phyloP scores from a whole-genome alignment of 768 basidiomycete genomes.

The Punctularia strigosozonata region DNA sequence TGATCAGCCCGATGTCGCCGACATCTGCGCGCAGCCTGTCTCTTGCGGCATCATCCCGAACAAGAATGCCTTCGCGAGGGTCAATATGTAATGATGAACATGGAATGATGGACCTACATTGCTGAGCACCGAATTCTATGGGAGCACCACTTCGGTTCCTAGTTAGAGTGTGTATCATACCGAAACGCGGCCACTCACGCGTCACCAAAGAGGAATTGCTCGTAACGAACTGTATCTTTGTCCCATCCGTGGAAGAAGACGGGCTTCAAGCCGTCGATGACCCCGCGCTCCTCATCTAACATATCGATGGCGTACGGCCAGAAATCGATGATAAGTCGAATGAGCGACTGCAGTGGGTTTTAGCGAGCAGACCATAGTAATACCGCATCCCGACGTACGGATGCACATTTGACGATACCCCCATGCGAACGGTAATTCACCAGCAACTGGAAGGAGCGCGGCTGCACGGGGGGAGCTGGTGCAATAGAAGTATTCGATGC shows the following conservation, averaged over 20 bases:
- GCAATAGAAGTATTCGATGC: no score
- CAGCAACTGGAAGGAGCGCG: slow-evolving; percentile 40
- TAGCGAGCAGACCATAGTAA: no score
- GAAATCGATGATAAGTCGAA: slow-evolving; percentile 46
- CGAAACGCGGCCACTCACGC: slow-evolving; percentile 22
- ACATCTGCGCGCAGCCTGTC: slow-evolving; percentile 36
- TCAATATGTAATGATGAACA: not conserved
- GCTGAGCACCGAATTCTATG: slow-evolving; percentile 52
- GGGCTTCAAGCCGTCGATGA: slow-evolving; percentile 42
- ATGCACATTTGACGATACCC: slow-evolving; percentile 70
- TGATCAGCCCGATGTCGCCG: slow-evolving; percentile 42
- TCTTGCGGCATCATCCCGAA: slow-evolving; percentile 45
- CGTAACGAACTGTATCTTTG: slow-evolving; percentile 26
- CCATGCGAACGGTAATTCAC: slow-evolving; percentile 63
- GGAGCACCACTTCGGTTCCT: slow-evolving; percentile 24
- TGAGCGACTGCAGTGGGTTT: slow-evolving; percentile 42
- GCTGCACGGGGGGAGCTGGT: slow-evolving; percentile 15
- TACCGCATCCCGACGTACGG: no score
- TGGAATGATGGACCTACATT: slow-evolving; percentile 30
- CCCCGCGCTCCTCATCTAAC: slow-evolving; percentile 42
- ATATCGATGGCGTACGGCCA: slow-evolving; percentile 58
- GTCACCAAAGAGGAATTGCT: slow-evolving; percentile 45
- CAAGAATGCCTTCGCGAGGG: slow-evolving; percentile 43
- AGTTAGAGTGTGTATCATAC: not conserved
- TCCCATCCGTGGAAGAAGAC: slow-evolving; percentile 44